phyloP scores from a whole-genome alignment of 1,284 basidiomycete genomes.

The Leccinum pachyderme region DNA sequence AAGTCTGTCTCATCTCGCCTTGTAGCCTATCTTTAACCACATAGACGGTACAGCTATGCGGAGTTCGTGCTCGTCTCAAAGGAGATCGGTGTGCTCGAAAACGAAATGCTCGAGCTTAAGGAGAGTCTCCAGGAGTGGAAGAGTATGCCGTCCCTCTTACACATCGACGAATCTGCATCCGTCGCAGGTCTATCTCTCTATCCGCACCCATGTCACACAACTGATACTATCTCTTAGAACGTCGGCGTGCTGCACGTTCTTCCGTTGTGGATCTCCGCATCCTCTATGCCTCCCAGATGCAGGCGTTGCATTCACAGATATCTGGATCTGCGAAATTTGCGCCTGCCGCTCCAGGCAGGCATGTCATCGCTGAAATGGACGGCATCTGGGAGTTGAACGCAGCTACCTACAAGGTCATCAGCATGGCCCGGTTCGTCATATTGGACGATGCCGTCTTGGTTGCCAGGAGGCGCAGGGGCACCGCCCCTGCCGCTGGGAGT shows the following conservation, averaged over 20 bases:
- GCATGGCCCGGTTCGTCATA: slow-evolving; percentile 86
- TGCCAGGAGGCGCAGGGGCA: slow-evolving; percentile 63
- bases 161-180: slow-evolving; percentile 77
- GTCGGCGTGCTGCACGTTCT: slow-evolving; percentile 74
- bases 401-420: slow-evolving; percentile 92
- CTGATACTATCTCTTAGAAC: slow-evolving; percentile 37
- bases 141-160: slow-evolving; percentile 87
- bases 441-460: slow-evolving; percentile 91
- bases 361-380: slow-evolving; percentile 87
- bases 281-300: slow-evolving; percentile 93
- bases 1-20: slow-evolving; percentile 52
- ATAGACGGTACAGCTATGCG: slow-evolving; percentile 67
- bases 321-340: slow-evolving; percentile 97
- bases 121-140: slow-evolving; percentile 94
- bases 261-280: slow-evolving; percentile 92
- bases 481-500: slow-evolving; percentile 30
- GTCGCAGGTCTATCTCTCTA: slow-evolving; percentile 42
- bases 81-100: slow-evolving; percentile 94
- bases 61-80: slow-evolving; percentile 97
- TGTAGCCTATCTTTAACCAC: neutral
- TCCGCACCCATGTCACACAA: neutral
- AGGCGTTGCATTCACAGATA: slow-evolving; percentile 85
- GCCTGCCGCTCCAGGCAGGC: slow-evolving; percentile 85
- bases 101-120: slow-evolving; percentile 97
- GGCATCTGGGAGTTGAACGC: slow-evolving; percentile 85